Percentiles rank a stretch among this genome's conserved stretches.
Conservation (phyloP, 768 basidiomycete genomes). For the Neoboletus magnificus region DNA sequence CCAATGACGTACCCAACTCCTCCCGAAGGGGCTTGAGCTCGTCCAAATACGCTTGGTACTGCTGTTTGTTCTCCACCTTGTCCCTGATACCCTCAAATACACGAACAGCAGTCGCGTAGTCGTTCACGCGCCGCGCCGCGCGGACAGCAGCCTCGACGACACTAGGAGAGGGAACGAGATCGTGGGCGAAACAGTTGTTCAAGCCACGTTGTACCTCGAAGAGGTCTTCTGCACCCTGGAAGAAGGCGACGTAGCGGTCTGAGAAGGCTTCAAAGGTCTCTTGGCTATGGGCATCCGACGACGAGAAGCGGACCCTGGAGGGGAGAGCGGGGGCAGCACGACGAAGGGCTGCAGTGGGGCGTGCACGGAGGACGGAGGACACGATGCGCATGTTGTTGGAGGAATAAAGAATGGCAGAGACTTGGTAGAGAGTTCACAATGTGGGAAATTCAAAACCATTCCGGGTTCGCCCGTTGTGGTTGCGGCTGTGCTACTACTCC, state of each 20-base stretch:
- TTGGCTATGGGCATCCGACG: slow-evolving; percentile 67
- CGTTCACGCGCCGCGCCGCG: slow-evolving; percentile 88
- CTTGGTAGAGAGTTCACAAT: neutral
- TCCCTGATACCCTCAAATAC: slow-evolving; percentile 95
- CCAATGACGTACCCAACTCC: slow-evolving; percentile 71
- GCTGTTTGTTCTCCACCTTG: slow-evolving; percentile 96
- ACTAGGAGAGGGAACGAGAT: slow-evolving; percentile 81
- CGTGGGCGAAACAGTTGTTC: slow-evolving; percentile 99
- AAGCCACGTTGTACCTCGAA: slow-evolving; percentile 99
- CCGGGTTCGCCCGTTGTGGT: slow-evolving; percentile 21
- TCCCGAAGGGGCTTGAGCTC: slow-evolving; percentile 86
- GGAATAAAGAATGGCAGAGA: neutral
- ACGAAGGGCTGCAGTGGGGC: slow-evolving; percentile 43
- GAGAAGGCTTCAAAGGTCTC: slow-evolving; percentile 95
- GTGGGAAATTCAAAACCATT: slow-evolving; percentile 13
- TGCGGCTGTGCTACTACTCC: slow-evolving; percentile 13
- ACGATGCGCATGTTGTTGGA: slow-evolving; percentile 53
- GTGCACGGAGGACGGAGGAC: slow-evolving; percentile 61
- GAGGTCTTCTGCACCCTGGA: slow-evolving; percentile 88
- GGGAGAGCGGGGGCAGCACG: slow-evolving; percentile 46
- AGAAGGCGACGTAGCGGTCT: slow-evolving; percentile 90
- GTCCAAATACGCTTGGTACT: slow-evolving; percentile 90
- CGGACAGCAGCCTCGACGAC: slow-evolving; percentile 87
- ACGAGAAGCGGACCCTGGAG: slow-evolving; percentile 30
- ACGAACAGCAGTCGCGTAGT: slow-evolving; percentile 95